Evolutionary conservation across 306 rosid genomes (phyloP), one percentile per base, ranked within the genome.

Genomic region (Cucumis melo): DNA sequence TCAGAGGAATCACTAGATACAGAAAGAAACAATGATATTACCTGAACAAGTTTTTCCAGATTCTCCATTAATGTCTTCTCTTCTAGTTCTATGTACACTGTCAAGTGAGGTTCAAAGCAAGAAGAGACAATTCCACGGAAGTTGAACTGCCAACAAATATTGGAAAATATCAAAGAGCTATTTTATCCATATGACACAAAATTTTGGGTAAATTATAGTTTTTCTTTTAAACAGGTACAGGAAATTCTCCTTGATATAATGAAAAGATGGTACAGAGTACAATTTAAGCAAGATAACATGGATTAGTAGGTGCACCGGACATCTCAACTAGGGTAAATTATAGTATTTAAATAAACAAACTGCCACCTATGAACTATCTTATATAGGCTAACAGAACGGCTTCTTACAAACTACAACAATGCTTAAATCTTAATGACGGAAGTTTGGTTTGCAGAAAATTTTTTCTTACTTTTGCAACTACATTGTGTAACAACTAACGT

Each of bases 121-220:
- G 99, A 94, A 80, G 99, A 94, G 85, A 94, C 84, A 80, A 94
- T 94, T 80, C 99, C 99, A 58, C 96, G 97, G 77, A 94, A 94
- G 88, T 94, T 94, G 90, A 94, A 94, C 99, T 94, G 97, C 79
- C 87, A 87, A 87, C 57, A 85, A 85, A 79, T 10, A 78, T 5
- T 63, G 38, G 48, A 80, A 24, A 59, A 64, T 38, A 73, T 77
- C 79, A 78, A 86, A 86, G 74, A 57, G 41, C 23, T 38, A 39
- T 44, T 75, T 39, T 46, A 77, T 70, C 51, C 64, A 82, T 71
- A 48, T 81, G 55, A n/a, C 41, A 42, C 55, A n/a, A 67, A n/a
- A 9, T 66, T 38, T 42, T 41, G 53, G 20, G n/a, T n/a, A n/a
- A n/a, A n/a, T n/a, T n/a, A n/a, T n/a, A n/a, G n/a, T n/a, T n/a